These are phyloP conservation scores for Aspergillus felis DNA, from an alignment of 2,329 filamentous ascomycete species.

Conservation along the genomic window DNA sequence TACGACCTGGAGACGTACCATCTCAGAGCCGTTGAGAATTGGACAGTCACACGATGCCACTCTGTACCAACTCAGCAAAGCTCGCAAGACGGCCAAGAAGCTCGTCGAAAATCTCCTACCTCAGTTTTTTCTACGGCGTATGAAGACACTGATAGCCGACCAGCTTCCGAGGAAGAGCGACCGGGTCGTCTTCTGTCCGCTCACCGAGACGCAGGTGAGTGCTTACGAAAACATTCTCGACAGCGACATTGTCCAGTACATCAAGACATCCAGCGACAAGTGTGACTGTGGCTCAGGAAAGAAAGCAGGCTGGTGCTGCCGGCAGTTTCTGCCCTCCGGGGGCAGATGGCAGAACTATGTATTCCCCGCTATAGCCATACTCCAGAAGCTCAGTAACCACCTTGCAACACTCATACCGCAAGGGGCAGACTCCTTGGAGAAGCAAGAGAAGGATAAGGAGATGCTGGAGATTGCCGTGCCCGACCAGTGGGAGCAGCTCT, in stretches of 20 bases:
- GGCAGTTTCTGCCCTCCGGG: constrained; percentile 56
- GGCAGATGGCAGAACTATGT: constrained; percentile 70
- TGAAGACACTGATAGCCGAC: constrained; percentile 87
- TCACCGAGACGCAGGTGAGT: constrained; percentile 73
- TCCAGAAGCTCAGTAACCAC: constrained; percentile 90
- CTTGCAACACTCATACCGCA: constrained; percentile 79
- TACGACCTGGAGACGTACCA: constrained; percentile 71
- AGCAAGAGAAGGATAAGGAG: constrained; percentile 72
- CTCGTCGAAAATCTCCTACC: constrained; percentile 85
- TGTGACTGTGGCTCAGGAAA: constrained; percentile 69
- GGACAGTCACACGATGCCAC: constrained; percentile 94
- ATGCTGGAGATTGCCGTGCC: constrained; percentile 73
- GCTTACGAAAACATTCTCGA: constrained; percentile 82
- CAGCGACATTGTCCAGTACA: constrained; percentile 64
- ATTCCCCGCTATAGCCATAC: constrained; percentile 75
- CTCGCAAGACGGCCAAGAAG: constrained; percentile 75
- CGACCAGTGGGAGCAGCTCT: constrained; percentile 68
- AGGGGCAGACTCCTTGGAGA: constrained; percentile 61
- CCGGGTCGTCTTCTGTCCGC: constrained; percentile 87
- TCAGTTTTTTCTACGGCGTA: constrained; percentile 82
- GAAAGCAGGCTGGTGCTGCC: constrained; percentile 79
- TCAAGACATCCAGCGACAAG: constrained; percentile 62
- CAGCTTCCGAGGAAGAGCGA: constrained; percentile 95
- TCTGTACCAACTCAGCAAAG: constrained; percentile 71
- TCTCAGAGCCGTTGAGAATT: constrained; percentile 74